A percentile compares a stretch with the other conserved stretches of the same genome.
These are phyloP conservation scores for Mycena rebaudengoi DNA, from an alignment of 768 basidiomycete genomes.

Conservation along the genomic window DNA sequence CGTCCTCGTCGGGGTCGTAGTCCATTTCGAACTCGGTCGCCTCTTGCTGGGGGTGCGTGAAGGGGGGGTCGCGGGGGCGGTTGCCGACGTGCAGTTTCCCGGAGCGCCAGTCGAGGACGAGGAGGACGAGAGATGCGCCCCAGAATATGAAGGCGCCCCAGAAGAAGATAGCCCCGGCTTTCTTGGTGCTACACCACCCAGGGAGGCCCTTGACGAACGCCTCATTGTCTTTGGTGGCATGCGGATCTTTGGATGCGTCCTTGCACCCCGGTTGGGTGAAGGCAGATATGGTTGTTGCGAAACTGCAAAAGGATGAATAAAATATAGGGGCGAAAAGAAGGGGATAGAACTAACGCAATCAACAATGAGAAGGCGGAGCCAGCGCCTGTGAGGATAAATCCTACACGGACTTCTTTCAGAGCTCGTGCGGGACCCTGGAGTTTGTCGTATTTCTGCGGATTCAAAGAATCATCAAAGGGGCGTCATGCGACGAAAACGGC, in stretches of 20 bases:
- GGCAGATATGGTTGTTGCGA: constrained; percentile 81
- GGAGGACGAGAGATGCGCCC: constrained; percentile 71
- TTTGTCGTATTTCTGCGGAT: constrained; percentile 74
- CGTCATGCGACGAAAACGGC: neutral
- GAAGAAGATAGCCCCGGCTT: constrained; percentile 88
- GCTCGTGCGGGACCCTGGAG: constrained; percentile 80
- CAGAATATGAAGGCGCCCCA: constrained; percentile 88
- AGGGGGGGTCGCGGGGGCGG: constrained; percentile 75
- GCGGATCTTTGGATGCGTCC: constrained; percentile 81
- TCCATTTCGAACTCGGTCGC: constrained; percentile 54
- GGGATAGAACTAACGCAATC: constrained; percentile 71
- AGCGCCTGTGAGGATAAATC: constrained; percentile 81
- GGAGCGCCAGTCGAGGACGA: constrained; percentile 80
- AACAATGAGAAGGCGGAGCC: constrained; percentile 75
- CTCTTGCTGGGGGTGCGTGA: constrained; percentile 63
- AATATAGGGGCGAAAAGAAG: constrained; percentile 10
- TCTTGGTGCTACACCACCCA: constrained; percentile 93
- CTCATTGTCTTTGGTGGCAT: constrained; percentile 68
- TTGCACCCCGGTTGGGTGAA: constrained; percentile 94
- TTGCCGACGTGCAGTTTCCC: constrained; percentile 62
- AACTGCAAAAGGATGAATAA: constrained; percentile 49
- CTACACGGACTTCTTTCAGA: constrained; percentile 82
- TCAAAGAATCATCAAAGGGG: neutral
- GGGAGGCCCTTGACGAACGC: constrained; percentile 72
- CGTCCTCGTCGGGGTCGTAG: constrained; percentile 62